phyloP scores from a whole-genome alignment of 495 filamentous ascomycete species.

The Hypoxylon crocopeplum region DNA sequence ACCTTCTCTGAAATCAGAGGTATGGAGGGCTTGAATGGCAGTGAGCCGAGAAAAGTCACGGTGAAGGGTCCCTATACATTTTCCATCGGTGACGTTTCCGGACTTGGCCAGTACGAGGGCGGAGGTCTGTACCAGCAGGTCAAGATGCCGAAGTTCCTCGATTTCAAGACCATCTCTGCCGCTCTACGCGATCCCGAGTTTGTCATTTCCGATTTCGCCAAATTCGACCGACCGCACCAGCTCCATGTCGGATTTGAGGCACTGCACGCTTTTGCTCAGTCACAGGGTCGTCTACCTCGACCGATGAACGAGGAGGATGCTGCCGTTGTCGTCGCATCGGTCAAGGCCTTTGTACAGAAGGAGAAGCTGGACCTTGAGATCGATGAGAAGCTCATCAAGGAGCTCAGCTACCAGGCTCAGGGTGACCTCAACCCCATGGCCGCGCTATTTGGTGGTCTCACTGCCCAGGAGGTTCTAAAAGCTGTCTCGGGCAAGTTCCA shows the following conservation, averaged over 20 bases:
- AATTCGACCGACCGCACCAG: constrained; percentile 91
- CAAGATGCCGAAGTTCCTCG: constrained; percentile 94
- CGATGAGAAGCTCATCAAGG: constrained; percentile 89
- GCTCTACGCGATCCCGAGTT: constrained; percentile 87
- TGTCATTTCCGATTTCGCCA: constrained; percentile 93
- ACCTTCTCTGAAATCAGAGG: constrained; percentile 93
- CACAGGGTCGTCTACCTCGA: constrained; percentile 74
- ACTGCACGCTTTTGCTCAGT: constrained; percentile 79
- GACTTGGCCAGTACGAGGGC: constrained; percentile 80
- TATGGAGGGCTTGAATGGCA: constrained; percentile 87
- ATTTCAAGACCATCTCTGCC: constrained; percentile 80
- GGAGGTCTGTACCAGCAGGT: constrained; percentile 93
- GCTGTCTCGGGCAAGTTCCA: constrained; percentile 97
- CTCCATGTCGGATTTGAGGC: constrained; percentile 94
- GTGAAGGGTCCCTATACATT: constrained; percentile 98
- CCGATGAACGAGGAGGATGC: constrained; percentile 88
- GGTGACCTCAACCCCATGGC: constrained; percentile 92
- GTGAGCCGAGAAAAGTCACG: constrained; percentile 83
- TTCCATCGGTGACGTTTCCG: constrained; percentile 91
- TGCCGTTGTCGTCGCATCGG: constrained; percentile 72
- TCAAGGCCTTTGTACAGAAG: constrained; percentile 72
- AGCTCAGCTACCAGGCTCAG: constrained; percentile 93
- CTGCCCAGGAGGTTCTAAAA: constrained; percentile 96
- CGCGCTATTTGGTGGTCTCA: constrained; percentile 93
- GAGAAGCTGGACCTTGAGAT: constrained; percentile 78